Conservation (phyloP, 108 stramenopile genomes). For the Pelagomonas calceolata region DNA sequence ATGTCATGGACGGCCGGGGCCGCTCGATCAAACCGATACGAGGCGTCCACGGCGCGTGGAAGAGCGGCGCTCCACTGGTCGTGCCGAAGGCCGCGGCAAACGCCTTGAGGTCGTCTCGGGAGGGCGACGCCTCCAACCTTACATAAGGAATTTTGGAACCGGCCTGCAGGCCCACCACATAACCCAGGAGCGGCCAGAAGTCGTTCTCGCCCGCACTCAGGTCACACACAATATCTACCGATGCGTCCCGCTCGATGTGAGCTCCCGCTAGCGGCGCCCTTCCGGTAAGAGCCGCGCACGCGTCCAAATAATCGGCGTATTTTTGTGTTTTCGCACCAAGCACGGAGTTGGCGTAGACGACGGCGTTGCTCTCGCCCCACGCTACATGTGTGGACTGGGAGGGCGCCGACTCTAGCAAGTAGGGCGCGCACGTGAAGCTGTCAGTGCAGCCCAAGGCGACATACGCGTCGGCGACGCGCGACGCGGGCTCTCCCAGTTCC, state of each 20-base stretch:
- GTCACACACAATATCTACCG: too few relatives aligned
- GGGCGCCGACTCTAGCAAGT: conserved; percentile 38
- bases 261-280: conserved; percentile 48
- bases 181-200: conserved; percentile 31
- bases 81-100: conserved; percentile 75
- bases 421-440: conserved; percentile 72
- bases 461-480: conserved; percentile 56
- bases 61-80: conserved; percentile 55
- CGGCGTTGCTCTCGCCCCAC: conserved; percentile 73
- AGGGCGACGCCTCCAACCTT: conserved; percentile 9
- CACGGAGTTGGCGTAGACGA: conserved; percentile 63
- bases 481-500: conserved; percentile 33
- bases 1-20: too few relatives aligned
- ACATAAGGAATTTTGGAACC: too few relatives aligned
- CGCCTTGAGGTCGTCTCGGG: conserved; percentile 57
- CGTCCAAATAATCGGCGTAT: conserved; percentile 74
- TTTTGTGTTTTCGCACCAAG: conserved; percentile 68
- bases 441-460: conserved; percentile 49
- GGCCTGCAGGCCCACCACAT: conserved; percentile 36
- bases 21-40: too few relatives aligned
- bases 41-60: conserved; percentile 61
- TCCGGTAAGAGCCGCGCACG: conserved; percentile 60
- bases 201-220: too few relatives aligned
- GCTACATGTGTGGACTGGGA: conserved; percentile 40
- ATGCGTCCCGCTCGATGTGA: too few relatives aligned